Percentiles rank a stretch among this genome's conserved stretches.
Evolutionary conservation across 192 early-diverging fungal species (phyloP).

Genomic region (Umbelopsis sp.): DNA sequence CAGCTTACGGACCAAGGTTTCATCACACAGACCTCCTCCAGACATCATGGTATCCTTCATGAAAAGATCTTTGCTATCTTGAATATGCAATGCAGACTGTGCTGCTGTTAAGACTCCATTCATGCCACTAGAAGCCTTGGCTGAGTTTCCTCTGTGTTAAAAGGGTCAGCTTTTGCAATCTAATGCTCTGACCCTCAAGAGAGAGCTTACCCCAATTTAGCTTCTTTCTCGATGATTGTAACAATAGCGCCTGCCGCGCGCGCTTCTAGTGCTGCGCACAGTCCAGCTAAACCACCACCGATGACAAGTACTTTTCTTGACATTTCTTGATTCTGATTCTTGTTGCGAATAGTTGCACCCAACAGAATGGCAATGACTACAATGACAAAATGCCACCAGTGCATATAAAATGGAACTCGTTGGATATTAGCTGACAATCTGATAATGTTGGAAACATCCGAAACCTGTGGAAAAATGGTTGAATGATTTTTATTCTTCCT

Average conservation of each 20-base stretch:
- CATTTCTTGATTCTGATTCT: neutral
- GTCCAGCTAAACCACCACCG: conserved; percentile 34
- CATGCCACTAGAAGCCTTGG: conserved; percentile 83
- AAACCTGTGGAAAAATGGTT: too few species aligned
- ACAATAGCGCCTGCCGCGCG: conserved; percentile 16
- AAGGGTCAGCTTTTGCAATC: neutral
- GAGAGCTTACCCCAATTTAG: conserved; percentile 28
- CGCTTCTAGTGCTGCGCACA: conserved; percentile 34
- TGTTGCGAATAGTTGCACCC: neutral
- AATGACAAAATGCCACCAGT: neutral
- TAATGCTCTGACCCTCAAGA: neutral
- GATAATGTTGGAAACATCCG: too few species aligned
- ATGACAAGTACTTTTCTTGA: conserved; percentile 30
- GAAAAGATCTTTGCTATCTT: conserved; percentile 67
- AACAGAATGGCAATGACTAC: neutral
- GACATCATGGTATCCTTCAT: conserved; percentile 72
- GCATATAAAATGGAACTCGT: neutral
- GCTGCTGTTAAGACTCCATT: conserved; percentile 72
- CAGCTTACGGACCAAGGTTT: conserved; percentile 65
- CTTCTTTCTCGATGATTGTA: conserved; percentile 34
- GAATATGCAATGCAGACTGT: conserved; percentile 44
- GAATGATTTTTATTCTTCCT: conserved; percentile 19
- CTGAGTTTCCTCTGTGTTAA: conserved; percentile 64
- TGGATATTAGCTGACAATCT: too few species aligned
- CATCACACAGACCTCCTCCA: conserved; percentile 61